Evolutionary conservation across 148 eudicot species (phyloP), one percentile per base, ranked within the genome.

Genomic region (Diospyros kaki): DNA sequence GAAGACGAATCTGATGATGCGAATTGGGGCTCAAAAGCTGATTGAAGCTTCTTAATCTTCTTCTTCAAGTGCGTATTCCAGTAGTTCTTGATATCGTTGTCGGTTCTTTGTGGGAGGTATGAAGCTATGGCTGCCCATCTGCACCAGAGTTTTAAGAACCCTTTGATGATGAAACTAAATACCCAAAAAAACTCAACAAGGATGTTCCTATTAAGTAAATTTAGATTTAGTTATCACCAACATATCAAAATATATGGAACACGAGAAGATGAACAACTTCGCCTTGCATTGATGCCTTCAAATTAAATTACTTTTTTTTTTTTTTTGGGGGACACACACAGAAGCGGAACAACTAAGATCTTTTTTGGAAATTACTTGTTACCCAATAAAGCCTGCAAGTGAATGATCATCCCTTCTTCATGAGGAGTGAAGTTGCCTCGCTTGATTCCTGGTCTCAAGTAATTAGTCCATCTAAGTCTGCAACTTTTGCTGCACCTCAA

Each of bases 61-160:
- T 93, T 93, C 87, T 93, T 93, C 78, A 93, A 74, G 75, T 93
- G 98, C 3, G 98, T 93, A 80, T 93, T 93, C 98, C 98, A 93
- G 53, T 91, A 91, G 75, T 93, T 93, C 73, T 93, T 93, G 68
- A 93, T 93, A 77, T 93, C 98, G 58, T 93, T 93, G 42, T 93
- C 98, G 43, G 98, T 93, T 78, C 98, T 89, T 67, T 91, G 96
- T 38, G 98, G 98, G 38, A 93, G 92, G 79, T 93, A 93, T 2
- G 98, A 89, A 44, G 98, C 98, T 73, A 93, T 93, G 39, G 98
- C 96, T 54, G 98, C 98, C 98, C 98, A 93, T 82, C 98, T 93
- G 84, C 64, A 53, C 62, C 74, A 60, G 8, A 48, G 4, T 48
- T 28, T 28, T 28, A 28, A 28, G 28, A 28, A 28, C 28, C 28